Percentiles rank a stretch among this genome's conserved stretches.
These are phyloP conservation scores for Teunomyces funiuensis DNA, from an alignment of 805 yeast genomes.

Conservation along the genomic window DNA sequence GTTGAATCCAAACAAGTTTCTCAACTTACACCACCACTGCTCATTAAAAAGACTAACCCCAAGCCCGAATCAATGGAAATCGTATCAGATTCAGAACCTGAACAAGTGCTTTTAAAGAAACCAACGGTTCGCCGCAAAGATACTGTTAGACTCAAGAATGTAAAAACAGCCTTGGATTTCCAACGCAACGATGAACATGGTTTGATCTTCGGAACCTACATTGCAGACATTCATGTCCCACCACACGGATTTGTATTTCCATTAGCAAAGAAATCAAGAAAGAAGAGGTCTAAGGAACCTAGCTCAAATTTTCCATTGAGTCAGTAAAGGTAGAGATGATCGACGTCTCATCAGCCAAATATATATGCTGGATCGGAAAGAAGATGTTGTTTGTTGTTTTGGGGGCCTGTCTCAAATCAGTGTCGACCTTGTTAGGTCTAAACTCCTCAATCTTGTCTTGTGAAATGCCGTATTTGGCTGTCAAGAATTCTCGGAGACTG, in stretches of 20 bases:
- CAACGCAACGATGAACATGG: not conserved
- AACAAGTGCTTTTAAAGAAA: not conserved
- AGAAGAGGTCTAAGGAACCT: not conserved
- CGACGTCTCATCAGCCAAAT: conserved; percentile 1
- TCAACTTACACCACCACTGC: not conserved
- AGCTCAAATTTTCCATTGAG: conserved; percentile 1
- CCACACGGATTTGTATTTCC: conserved; percentile 5
- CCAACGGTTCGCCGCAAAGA: conserved; percentile 1
- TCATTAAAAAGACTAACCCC: not conserved
- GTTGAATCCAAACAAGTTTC: too few species aligned
- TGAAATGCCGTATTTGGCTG: conserved; percentile 20
- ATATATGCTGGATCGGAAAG: conserved; percentile 1
- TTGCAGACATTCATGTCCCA: not conserved
- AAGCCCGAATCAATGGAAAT: not conserved
- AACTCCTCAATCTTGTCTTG: conserved; percentile 25
- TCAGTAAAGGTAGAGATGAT: conserved; percentile 1
- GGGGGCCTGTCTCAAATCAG: conserved; percentile 33
- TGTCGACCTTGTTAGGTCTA: conserved; percentile 28
- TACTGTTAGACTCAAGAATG: not conserved
- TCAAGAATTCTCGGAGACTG: conserved; percentile 19
- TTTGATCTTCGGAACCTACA: conserved; percentile 2
- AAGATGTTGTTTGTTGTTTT: conserved; percentile 9
- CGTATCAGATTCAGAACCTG: not conserved
- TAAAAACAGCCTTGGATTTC: not conserved
- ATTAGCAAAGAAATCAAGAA: not conserved